These are phyloP conservation scores for Cladosporium sp. DNA, from an alignment of 2,329 filamentous ascomycete species.

Conservation along the genomic window DNA sequence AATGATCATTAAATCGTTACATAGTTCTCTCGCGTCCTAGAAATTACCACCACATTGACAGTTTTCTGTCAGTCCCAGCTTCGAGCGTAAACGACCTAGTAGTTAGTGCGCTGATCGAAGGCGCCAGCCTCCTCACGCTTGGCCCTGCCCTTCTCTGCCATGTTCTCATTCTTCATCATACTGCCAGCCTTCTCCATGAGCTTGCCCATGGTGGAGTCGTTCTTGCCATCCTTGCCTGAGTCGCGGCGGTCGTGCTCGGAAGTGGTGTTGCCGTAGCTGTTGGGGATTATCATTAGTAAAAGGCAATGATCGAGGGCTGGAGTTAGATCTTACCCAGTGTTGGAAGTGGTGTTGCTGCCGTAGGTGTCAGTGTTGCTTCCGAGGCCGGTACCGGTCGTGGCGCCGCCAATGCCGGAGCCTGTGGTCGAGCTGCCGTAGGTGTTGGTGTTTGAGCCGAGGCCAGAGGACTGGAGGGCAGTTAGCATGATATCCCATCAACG, in stretches of 20 bases:
- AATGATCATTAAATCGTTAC: conserved; percentile 3
- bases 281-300: neutral
- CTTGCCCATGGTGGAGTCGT: conserved; percentile 52
- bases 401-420: neutral
- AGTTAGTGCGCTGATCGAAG: neutral
- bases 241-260: conserved; percentile 6
- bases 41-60: neutral
- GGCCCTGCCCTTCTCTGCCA: conserved; percentile 48
- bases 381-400: neutral
- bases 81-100: conserved; percentile 1
- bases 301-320: neutral
- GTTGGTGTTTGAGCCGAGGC: conserved; percentile 4
- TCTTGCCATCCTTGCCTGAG: conserved; percentile 8
- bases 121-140: conserved; percentile 42
- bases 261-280: conserved; percentile 5
- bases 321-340: neutral
- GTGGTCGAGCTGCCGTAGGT: conserved; percentile 30
- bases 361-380: neutral
- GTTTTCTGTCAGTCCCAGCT: too few relatives aligned
- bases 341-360: neutral
- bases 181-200: conserved; percentile 56
- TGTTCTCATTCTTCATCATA: conserved; percentile 44
- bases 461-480: neutral
- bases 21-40: neutral
- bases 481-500: neutral